Conservation (phyloP, 2,329 filamentous ascomycete species). For the Camillea tinctor region DNA sequence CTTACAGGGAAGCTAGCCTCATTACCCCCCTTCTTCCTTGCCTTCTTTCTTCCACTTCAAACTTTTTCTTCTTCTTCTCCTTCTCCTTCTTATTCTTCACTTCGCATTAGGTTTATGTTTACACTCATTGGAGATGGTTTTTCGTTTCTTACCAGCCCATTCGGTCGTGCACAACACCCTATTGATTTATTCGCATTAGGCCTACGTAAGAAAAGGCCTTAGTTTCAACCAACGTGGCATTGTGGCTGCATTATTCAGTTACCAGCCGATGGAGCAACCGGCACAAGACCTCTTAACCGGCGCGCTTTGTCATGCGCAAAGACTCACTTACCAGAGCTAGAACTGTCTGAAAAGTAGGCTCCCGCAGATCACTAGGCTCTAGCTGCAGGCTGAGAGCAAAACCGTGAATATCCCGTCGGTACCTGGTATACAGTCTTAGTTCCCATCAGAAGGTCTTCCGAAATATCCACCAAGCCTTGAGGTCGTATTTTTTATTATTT, state of each 20-base stretch:
- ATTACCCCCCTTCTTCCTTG: not conserved
- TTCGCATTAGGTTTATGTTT: not conserved
- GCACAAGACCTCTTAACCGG: not conserved
- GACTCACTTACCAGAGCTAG: not conserved
- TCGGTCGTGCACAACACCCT: not conserved
- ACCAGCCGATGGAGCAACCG: not conserved
- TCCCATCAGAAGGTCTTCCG: not conserved
- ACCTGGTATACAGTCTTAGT: conserved; percentile 14
- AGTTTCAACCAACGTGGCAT: not conserved
- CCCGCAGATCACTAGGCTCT: conserved; percentile 16
- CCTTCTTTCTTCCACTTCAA: not conserved
- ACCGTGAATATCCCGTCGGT: conserved; percentile 1
- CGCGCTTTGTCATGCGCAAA: not conserved
- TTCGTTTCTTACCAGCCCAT: not conserved
- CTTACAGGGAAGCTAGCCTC: not conserved
- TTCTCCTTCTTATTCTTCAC: not conserved
- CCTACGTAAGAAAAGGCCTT: not conserved
- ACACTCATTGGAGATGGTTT: not conserved
- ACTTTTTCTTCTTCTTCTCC: conserved; percentile 6
- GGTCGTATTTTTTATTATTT: not conserved
- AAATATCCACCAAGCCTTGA: not conserved
- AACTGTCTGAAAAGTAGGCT: conserved; percentile 13
- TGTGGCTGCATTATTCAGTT: not conserved
- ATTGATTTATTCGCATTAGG: not conserved
- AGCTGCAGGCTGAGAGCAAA: conserved; percentile 2